Percentiles rank a stretch among this genome's conserved stretches.
Evolutionary conservation across 345 rosid species (phyloP).

Genomic region (Gossypium turneri): DNA sequence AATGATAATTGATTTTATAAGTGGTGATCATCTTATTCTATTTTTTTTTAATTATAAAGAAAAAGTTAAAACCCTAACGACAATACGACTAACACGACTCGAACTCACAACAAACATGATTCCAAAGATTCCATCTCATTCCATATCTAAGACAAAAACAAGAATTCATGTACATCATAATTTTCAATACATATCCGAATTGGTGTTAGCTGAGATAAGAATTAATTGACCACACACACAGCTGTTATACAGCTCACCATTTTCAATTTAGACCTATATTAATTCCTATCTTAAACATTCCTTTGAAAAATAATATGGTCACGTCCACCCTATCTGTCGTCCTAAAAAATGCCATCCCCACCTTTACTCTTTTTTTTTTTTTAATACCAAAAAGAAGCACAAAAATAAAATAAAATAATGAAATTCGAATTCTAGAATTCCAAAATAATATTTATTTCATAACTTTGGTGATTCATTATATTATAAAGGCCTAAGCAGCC

Average conservation of each 20-base stretch:
- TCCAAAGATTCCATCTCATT: not conserved
- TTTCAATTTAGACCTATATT: not conserved
- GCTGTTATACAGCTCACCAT: not conserved
- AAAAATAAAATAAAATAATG: too few species aligned
- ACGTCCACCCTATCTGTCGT: not conserved
- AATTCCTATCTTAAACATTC: not conserved
- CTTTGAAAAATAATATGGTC: not conserved
- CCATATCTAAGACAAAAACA: not conserved
- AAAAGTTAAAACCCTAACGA: too few species aligned
- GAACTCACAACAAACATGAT: too few species aligned
- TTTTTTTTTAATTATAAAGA: too few species aligned
- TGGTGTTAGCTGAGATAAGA: constrained; percentile 5
- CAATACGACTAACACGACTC: rapidly evolving
- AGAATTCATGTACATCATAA: too few species aligned
- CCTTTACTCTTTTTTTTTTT: not conserved
- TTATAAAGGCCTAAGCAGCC: not conserved
- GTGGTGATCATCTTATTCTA: too few species aligned
- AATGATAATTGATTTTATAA: too few species aligned
- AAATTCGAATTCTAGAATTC: too few species aligned
- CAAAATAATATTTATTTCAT: not conserved
- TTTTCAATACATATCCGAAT: not conserved
- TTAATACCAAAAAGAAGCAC: not conserved
- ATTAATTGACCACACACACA: not conserved
- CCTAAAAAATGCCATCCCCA: not conserved
- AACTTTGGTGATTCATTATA: not conserved